These are phyloP conservation scores for Globisporangium sylvaticum DNA, from an alignment of 352 stramenopile genomes.

Conservation along the genomic window DNA sequence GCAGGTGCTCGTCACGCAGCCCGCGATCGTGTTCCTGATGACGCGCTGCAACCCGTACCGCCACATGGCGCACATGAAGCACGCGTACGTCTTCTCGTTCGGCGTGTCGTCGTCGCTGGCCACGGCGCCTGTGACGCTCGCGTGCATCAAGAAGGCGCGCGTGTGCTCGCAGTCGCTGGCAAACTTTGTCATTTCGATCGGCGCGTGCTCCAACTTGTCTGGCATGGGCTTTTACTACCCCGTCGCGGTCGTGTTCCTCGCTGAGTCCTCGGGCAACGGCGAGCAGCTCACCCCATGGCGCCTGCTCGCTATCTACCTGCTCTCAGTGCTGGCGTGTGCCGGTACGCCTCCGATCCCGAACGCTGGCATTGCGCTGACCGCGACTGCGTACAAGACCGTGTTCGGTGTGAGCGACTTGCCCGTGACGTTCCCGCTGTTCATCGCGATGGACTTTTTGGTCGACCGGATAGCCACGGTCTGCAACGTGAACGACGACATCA, in stretches of 20 bases:
- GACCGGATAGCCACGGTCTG: slow-evolving; percentile 63
- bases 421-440: slow-evolving; percentile 49
- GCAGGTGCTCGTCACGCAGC: slow-evolving; percentile 47
- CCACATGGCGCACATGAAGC: slow-evolving; percentile 63
- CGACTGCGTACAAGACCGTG: slow-evolving; percentile 59
- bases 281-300: slow-evolving; percentile 41
- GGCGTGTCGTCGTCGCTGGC: slow-evolving; percentile 53
- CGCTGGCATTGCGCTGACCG: slow-evolving; percentile 45
- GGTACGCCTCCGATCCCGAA: slow-evolving; percentile 54
- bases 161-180: slow-evolving; percentile 66
- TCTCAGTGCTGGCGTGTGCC: slow-evolving; percentile 50
- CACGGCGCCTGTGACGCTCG: slow-evolving; percentile 42
- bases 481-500: slow-evolving; percentile 80
- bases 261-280: slow-evolving; percentile 53
- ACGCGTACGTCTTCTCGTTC: slow-evolving; percentile 67
- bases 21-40: slow-evolving; percentile 56
- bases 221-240: slow-evolving; percentile 59
- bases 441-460: slow-evolving; percentile 61
- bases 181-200: slow-evolving; percentile 72
- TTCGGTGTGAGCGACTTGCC: slow-evolving; percentile 46
- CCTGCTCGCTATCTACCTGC: slow-evolving; percentile 46
- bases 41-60: slow-evolving; percentile 65
- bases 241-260: slow-evolving; percentile 56
- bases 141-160: slow-evolving; percentile 53
- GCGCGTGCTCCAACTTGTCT: slow-evolving; percentile 57